Conservation (phyloP, 257 asterid species). For the Linaria vulgaris region DNA sequence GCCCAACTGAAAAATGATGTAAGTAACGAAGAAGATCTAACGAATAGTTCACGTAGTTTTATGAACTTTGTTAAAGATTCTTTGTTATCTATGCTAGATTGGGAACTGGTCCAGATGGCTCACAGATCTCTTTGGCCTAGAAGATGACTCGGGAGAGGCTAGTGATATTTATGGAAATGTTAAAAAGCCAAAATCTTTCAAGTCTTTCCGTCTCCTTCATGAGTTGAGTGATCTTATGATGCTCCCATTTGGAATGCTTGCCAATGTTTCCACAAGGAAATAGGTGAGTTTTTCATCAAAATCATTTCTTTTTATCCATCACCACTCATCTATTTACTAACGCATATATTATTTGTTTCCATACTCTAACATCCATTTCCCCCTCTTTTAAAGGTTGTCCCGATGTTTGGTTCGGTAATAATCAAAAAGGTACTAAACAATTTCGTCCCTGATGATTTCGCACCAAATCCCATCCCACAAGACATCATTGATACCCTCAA, state of each 20-base stretch:
- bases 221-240: slow-evolving; percentile 88
- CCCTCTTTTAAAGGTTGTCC: slow-evolving; percentile 64
- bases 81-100: slow-evolving; percentile 43
- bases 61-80: slow-evolving; percentile 3
- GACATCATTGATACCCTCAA: slow-evolving; percentile 57
- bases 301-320: background rate
- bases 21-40: slow-evolving; percentile 35
- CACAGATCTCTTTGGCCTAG: slow-evolving; percentile 69
- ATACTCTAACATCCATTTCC: slow-evolving; percentile 5
- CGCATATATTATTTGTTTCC: background rate
- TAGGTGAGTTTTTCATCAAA: slow-evolving; percentile 48
- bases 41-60: background rate
- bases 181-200: slow-evolving; percentile 43
- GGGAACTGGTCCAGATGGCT: slow-evolving; percentile 96
- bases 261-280: slow-evolving; percentile 68
- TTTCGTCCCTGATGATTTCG: slow-evolving; percentile 88
- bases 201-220: slow-evolving; percentile 73
- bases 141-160: slow-evolving; percentile 52
- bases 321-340: background rate
- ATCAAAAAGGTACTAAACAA: slow-evolving; percentile 61
- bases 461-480: slow-evolving; percentile 78
- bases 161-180: slow-evolving; percentile 25
- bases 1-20: slow-evolving; percentile 89
- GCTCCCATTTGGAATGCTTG: slow-evolving; percentile 86
- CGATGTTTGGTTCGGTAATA: slow-evolving; percentile 62